phyloP scores from a whole-genome alignment of 1,284 basidiomycete species.

The Ustilago loliicola region DNA sequence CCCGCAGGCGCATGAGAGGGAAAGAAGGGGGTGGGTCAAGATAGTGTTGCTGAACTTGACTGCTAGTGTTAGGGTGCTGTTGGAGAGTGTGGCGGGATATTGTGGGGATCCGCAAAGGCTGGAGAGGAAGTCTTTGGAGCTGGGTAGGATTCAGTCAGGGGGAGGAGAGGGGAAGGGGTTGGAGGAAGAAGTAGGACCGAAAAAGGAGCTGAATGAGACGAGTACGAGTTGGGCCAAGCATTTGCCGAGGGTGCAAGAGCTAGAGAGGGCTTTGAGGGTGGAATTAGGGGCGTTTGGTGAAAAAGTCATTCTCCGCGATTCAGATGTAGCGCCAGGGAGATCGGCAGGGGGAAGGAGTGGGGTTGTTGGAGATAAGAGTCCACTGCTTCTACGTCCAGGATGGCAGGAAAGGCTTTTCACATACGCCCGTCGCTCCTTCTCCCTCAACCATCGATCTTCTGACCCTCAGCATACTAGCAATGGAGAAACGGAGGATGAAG shows the following conservation, averaged over 20 bases:
- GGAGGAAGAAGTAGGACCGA: constrained; percentile 11
- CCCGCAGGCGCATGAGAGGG: constrained; percentile 45
- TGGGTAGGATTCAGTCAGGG: not conserved
- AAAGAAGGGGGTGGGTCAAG: constrained; percentile 40
- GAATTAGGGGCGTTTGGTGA: constrained; percentile 41
- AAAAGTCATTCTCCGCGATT: constrained; percentile 2
- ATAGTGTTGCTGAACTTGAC: constrained; percentile 55
- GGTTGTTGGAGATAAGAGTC: constrained; percentile 16
- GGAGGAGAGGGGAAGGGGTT: not conserved
- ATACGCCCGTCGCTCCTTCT: constrained; percentile 31
- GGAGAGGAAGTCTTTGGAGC: constrained; percentile 19
- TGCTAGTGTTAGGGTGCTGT: constrained; percentile 28
- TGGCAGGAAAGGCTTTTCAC: constrained; percentile 50
- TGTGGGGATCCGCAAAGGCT: constrained; percentile 9
- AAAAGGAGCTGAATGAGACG: constrained; percentile 14
- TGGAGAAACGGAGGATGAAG: not conserved
- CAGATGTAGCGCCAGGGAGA: not conserved
- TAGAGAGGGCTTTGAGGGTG: constrained; percentile 16
- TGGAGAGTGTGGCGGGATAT: constrained; percentile 33
- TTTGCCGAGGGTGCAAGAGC: constrained; percentile 7
- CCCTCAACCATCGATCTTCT: not conserved
- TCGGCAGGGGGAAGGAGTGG: not conserved
- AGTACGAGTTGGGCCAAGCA: constrained; percentile 16
- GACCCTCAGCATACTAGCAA: not conserved
- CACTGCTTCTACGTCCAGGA: constrained; percentile 34